phyloP scores from a whole-genome alignment of 495 filamentous ascomycete genomes.

The Beverwykella pulmonaria region DNA sequence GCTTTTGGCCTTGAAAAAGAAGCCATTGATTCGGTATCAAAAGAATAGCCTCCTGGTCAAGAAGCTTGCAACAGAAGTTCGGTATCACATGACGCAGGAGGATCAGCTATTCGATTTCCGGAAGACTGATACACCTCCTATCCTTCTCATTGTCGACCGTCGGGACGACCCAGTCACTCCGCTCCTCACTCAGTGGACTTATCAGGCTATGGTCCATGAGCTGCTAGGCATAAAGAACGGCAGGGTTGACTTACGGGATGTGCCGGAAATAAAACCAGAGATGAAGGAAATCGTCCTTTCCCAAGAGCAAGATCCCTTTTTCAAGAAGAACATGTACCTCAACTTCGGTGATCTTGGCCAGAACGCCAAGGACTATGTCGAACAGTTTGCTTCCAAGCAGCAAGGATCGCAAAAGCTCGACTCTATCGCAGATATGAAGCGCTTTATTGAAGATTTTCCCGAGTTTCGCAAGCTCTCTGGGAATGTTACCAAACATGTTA shows the following conservation, averaged over 20 bases:
- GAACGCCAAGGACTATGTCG: conserved; percentile 98
- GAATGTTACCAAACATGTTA: conserved; percentile 98
- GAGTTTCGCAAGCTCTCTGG: conserved; percentile 96
- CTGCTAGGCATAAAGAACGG: conserved; percentile 91
- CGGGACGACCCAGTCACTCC: conserved; percentile 97
- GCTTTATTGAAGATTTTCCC: conserved; percentile 97
- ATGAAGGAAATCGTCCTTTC: conserved; percentile 94
- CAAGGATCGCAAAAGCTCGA: conserved; percentile 93
- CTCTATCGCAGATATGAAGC: conserved; percentile 97
- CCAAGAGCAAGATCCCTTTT: conserved; percentile 98
- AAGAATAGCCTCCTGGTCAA: conserved; percentile 88
- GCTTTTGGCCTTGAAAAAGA: conserved; percentile 89
- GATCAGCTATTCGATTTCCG: conserved; percentile 97
- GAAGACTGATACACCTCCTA: conserved; percentile 90
- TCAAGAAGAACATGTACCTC: conserved; percentile 99
- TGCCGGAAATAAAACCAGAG: conserved; percentile 87
- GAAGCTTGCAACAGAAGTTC: conserved; percentile 88
- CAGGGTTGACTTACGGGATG: conserved; percentile 79
- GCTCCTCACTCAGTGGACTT: conserved; percentile 95
- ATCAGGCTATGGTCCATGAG: conserved; percentile 99
- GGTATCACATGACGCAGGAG: conserved; percentile 92
- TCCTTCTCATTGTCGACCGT: conserved; percentile 86
- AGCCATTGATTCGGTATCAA: conserved; percentile 89
- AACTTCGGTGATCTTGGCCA: conserved; percentile 97
- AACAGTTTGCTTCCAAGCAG: conserved; percentile 94